A percentile compares a stretch with the other conserved stretches of the same genome.
Evolutionary conservation across 805 yeast species (phyloP).

Genomic region (Yamadazyma phyllophila): DNA sequence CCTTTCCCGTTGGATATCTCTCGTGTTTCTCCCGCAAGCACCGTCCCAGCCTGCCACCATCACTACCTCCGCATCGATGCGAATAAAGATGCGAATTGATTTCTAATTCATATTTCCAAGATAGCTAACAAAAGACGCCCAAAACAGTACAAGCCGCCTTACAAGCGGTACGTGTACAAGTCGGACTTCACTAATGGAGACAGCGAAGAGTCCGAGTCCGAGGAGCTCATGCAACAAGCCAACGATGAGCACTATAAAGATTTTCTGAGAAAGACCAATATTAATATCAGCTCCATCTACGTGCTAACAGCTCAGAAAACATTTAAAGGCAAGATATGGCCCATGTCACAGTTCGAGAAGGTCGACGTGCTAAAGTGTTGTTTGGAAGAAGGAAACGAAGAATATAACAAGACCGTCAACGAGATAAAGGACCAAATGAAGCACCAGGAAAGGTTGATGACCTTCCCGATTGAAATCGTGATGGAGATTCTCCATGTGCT

Average conservation of each 20-base stretch:
- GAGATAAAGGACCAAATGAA: conserved; percentile 13
- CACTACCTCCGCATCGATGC: no score
- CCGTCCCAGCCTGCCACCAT: no score
- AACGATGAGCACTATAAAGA: conserved; percentile 22
- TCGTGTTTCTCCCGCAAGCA: no score
- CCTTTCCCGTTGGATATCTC: no score
- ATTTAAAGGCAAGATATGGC: conserved; percentile 40
- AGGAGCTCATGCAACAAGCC: conserved; percentile 4
- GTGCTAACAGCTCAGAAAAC: conserved; percentile 26
- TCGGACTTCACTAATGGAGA: conserved; percentile 32
- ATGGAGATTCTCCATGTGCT: conserved; percentile 31
- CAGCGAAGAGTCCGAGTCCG: conserved; percentile 13
- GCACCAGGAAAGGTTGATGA: conserved; percentile 18
- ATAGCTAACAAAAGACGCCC: conserved; percentile 92
- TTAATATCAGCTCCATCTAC: conserved; percentile 32
- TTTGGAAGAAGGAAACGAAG: conserved; percentile 24
- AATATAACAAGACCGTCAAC: conserved; percentile 17
- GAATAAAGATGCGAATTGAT: conserved; percentile 2
- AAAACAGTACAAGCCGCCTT: conserved; percentile 76
- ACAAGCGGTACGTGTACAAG: conserved; percentile 67
- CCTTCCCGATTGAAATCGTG: conserved; percentile 37
- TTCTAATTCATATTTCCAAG: conserved; percentile 16
- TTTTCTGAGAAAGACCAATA: conserved; percentile 21
- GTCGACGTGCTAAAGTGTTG: conserved; percentile 44
- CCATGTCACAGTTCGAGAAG: conserved; percentile 49